Percentiles rank a stretch among this genome's conserved stretches.
Conservation (phyloP, 2,329 filamentous ascomycete genomes). For the Pezicula carpinea region DNA sequence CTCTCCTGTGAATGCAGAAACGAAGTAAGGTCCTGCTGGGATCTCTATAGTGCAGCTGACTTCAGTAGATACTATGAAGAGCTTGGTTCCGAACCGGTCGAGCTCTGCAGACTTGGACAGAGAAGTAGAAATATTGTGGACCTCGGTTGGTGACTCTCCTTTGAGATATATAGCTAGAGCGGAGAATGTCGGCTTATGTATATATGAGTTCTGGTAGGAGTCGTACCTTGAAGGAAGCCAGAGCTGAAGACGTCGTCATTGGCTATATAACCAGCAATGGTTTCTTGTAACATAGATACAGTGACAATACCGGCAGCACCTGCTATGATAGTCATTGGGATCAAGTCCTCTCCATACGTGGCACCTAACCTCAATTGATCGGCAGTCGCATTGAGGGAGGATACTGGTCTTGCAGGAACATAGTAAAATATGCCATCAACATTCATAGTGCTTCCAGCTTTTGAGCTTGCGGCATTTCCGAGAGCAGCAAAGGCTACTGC, state of each 20-base stretch:
- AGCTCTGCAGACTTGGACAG: constrained; percentile 2
- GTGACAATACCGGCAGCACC: constrained; percentile 14
- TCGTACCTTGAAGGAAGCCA: constrained; percentile 22
- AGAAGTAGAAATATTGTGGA: constrained; percentile 11
- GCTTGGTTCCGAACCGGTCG: not conserved
- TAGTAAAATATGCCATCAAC: constrained; percentile 31
- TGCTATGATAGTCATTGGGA: constrained; percentile 23
- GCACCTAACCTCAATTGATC: constrained; percentile 9
- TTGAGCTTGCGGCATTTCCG: constrained; percentile 6
- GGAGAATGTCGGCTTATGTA: not conserved
- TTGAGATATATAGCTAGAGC: constrained; percentile 1
- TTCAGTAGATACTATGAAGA: not conserved
- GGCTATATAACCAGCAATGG: constrained; percentile 18
- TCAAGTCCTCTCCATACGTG: constrained; percentile 14
- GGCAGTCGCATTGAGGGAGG: constrained; percentile 14
- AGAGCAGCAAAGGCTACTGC: constrained; percentile 3
- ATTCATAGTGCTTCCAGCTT: constrained; percentile 12
- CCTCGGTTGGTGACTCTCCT: constrained; percentile 12
- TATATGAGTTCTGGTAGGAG: too few species aligned
- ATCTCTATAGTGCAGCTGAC: constrained; percentile 15
- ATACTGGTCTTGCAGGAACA: constrained; percentile 18
- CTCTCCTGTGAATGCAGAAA: constrained; percentile 33
- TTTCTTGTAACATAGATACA: constrained; percentile 11
- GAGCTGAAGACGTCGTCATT: constrained; percentile 24
- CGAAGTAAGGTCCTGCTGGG: constrained; percentile 41